Base-by-base conservation (phyloP, 345 rosid genomes). In the Rhodamnia rubescens region DNA sequence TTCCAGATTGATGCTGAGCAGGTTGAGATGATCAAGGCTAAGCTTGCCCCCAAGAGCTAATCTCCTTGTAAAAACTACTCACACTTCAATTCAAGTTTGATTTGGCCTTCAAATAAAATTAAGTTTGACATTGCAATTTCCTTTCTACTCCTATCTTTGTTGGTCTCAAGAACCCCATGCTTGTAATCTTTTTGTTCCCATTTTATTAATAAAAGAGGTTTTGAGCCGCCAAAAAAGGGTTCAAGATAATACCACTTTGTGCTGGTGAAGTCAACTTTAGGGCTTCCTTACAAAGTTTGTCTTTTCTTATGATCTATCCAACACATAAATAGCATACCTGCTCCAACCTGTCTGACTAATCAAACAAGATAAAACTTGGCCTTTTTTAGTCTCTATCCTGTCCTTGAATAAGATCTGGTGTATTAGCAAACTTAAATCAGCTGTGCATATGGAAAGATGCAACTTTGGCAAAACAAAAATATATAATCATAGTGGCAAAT, bases 1-100 rank as follows among this genome's bases (percentile, higher is more conserved):
- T 93, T 94, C 87, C 95, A 92, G 82, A 74, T 92, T 12, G 87
- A 87, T 53, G 14, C 84, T 1, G 83, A 87, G 40, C 74, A 86
- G 74, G 90, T 92, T 24, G 80, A 87, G 86, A 81, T 85, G 78
- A 92, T 92, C 80, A 91, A 92, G 90, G 52, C 91, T n/a, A 89
- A 80, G 82, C 89, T 91, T 69, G 90, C 92, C 69, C 89, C 92
- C 82, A 92, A 91, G 83, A 50, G 32, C 40, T 80, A 81, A 51
- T 52, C 51, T n/a, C 40, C 29, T 61, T 14, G 8, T 13, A 7
- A 47, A 57, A 57, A 69, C 55, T 29, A 22, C 8, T 4, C 6
- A 29, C 15, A 4, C 7, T 50, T 84, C 64, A 44, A 44, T 61
- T 84, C 64, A 44, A 57, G 22, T 59, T 50, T 58, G 85, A 22